Evolutionary conservation across 306 rosid species (phyloP).

Genomic region (Ormosia semicastrata): DNA sequence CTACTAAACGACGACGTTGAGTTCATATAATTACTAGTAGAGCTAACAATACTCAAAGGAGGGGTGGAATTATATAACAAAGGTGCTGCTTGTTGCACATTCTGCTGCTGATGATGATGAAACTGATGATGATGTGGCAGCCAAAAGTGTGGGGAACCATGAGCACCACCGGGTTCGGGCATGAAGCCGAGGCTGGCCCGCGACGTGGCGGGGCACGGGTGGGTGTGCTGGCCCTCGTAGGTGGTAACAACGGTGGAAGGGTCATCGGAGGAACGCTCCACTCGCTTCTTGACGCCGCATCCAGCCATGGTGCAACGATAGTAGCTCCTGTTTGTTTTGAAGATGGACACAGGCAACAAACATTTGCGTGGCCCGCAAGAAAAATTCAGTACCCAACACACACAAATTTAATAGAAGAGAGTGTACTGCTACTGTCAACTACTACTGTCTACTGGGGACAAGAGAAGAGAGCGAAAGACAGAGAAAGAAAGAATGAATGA

Average conservation of each 20-base stretch:
- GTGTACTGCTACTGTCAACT: no score
- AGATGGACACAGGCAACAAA: neutral
- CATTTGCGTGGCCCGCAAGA: constrained; percentile 25
- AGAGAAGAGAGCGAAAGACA: no score
- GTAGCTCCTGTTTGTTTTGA: constrained; percentile 54
- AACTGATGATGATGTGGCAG: neutral
- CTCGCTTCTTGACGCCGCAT: constrained; percentile 76
- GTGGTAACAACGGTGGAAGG: constrained; percentile 64
- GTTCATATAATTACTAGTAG: neutral
- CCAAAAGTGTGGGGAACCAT: constrained; percentile 6
- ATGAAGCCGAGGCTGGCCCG: constrained; percentile 31
- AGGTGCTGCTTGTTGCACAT: constrained; percentile 14
- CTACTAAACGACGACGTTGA: constrained; percentile 28
- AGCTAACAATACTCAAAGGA: constrained; percentile 22
- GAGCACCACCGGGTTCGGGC: neutral
- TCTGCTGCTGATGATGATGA: neutral
- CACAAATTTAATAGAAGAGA: neutral
- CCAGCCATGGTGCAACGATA: constrained; percentile 59
- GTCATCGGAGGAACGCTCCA: constrained; percentile 67
- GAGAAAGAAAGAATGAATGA: no score
- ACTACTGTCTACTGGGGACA: no score
- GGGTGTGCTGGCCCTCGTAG: constrained; percentile 77
- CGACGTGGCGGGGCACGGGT: constrained; percentile 50
- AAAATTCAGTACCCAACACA: neutral
- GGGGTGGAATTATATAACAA: constrained; percentile 34